These are phyloP conservation scores for Podila verticillata DNA, from an alignment of 192 early-diverging fungal species.

Conservation along the genomic window DNA sequence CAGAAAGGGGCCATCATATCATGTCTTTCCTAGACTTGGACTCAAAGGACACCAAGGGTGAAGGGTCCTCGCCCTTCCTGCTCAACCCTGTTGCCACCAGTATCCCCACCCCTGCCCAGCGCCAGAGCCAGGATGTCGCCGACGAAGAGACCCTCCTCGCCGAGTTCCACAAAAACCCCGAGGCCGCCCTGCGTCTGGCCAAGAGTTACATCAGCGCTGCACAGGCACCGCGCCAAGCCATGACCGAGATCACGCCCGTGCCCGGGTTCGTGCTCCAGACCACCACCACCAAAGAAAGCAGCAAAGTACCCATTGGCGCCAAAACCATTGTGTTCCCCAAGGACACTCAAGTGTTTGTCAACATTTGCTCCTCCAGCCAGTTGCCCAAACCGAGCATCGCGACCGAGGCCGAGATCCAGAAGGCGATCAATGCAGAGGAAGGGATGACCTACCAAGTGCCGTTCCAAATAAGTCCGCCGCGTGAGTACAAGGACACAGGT, in stretches of 20 bases:
- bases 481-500: constrained; percentile 66
- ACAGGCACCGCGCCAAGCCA: constrained; percentile 30
- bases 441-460: constrained; percentile 72
- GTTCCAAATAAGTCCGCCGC: constrained; percentile 60
- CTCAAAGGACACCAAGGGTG: neutral
- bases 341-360: constrained; percentile 66
- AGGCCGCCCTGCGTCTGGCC: constrained; percentile 43
- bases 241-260: constrained; percentile 55
- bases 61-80: constrained; percentile 9
- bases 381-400: constrained; percentile 65
- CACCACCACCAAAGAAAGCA: constrained; percentile 16
- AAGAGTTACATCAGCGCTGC: constrained; percentile 29
- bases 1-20: neutral
- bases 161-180: constrained; percentile 52
- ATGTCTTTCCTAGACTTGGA: constrained; percentile 47
- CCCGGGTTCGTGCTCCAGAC: constrained; percentile 69
- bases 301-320: constrained; percentile 9
- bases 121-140: constrained; percentile 9
- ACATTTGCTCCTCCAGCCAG: constrained; percentile 66
- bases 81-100: neutral
- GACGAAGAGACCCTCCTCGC: constrained; percentile 45
- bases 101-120: neutral
- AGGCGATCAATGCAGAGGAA: constrained; percentile 67
- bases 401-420: constrained; percentile 70
- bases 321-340: constrained; percentile 42